A percentile compares a stretch with the other conserved stretches of the same genome.
phyloP scores from a whole-genome alignment of 371 early-diverging fungal genomes.

The Racocetra persica region DNA sequence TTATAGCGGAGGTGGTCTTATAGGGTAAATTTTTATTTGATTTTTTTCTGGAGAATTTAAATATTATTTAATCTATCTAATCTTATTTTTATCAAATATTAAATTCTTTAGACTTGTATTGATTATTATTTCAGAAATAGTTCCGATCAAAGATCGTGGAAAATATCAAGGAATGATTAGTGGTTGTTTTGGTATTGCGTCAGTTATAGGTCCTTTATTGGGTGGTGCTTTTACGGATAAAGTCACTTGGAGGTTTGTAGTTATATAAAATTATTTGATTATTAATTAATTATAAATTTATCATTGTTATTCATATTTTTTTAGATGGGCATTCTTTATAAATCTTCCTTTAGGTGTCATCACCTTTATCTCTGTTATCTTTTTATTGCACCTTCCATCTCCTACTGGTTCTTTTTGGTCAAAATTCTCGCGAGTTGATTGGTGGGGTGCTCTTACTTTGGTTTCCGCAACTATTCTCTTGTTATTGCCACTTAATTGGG shows the following conservation, averaged over 20 bases:
- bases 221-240: constrained; percentile 77
- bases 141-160: constrained; percentile 23
- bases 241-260: constrained; percentile 51
- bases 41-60: not conserved
- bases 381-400: constrained; percentile 61
- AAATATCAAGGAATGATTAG: constrained; percentile 56
- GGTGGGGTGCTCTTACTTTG: constrained; percentile 61
- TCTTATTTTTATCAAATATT: not conserved
- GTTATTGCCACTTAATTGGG: constrained; percentile 65
- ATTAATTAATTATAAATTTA: too few relatives aligned
- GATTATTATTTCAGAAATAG: constrained; percentile 28
- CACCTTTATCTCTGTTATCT: constrained; percentile 57
- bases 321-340: constrained; percentile 80
- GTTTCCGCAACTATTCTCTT: constrained; percentile 59
- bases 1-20: constrained; percentile 13
- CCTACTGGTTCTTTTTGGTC: constrained; percentile 54
- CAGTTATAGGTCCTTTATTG: constrained; percentile 74
- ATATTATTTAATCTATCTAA: not conserved
- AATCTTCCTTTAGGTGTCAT: constrained; percentile 75
- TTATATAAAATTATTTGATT: too few relatives aligned
- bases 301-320: constrained; percentile 30
- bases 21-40: not conserved
- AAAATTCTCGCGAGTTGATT: constrained; percentile 63
- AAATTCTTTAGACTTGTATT: not conserved
- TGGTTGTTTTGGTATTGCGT: constrained; percentile 65